Percentiles rank a stretch among this genome's conserved stretches.
Evolutionary conservation across 1,139 yeast genomes (phyloP).

Genomic region (Taphrina communis): DNA sequence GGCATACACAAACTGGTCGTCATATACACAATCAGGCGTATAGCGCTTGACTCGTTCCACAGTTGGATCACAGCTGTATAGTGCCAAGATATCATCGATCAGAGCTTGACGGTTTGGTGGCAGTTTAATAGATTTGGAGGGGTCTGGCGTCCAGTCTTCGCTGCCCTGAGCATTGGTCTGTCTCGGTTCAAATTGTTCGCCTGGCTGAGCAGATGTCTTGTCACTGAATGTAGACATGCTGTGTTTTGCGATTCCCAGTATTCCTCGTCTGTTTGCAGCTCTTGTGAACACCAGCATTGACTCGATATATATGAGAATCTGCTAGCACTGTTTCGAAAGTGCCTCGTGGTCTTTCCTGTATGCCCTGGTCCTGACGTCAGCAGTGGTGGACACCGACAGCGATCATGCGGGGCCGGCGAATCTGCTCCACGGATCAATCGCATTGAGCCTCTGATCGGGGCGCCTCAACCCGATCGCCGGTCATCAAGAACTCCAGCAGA

Average conservation of each 20-base stretch:
- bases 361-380: background rate
- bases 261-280: background rate
- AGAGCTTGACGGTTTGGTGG: constrained; percentile 17
- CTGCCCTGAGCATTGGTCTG: constrained; percentile 23
- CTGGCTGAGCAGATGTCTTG: constrained; percentile 16
- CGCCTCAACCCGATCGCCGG: too few species aligned
- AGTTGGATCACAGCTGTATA: constrained; percentile 21
- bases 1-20: constrained; percentile 19
- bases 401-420: constrained; percentile 7
- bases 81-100: constrained; percentile 18
- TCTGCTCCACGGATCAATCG: background rate
- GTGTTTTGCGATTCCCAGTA: background rate
- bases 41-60: constrained; percentile 19
- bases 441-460: too few species aligned
- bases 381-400: background rate
- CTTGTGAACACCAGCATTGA: background rate
- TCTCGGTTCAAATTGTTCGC: constrained; percentile 17
- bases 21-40: constrained; percentile 25
- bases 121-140: constrained; percentile 13
- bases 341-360: too few species aligned
- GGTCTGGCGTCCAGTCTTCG: constrained; percentile 26
- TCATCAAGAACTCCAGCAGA: background rate
- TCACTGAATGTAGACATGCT: constrained; percentile 8
- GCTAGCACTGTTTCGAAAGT: background rate
- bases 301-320: background rate